Base-by-base conservation (phyloP, 192 early-diverging fungal species). In the Dimargaris cristalligena region DNA sequence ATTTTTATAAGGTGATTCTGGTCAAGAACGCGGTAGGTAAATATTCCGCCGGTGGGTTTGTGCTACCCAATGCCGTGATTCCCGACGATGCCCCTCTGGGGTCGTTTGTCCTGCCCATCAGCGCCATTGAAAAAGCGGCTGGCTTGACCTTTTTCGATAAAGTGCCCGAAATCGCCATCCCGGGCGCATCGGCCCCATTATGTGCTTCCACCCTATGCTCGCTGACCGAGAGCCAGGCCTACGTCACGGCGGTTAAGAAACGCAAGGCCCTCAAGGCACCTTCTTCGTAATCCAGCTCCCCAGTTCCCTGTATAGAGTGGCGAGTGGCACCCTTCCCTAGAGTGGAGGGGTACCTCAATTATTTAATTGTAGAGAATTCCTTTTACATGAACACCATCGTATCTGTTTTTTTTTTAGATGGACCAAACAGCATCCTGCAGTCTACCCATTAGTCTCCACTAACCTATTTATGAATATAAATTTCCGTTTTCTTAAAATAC, bases 1-100 rank as follows among this genome's bases (percentile, higher is more conserved):
- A 94, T 59, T 94, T 91, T 67, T 97, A 80, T 74, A 97, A 97
- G 72, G 83, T 90, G 25, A 82, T 93, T 31, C 65, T 90, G 67
- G 87, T 81, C 2, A 66, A 73, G 49, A 77, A 74, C 41, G 67
- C 68, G 44, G 74, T 77, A 29, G 22, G 44, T 0, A 59, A 66
- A 10, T 76, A 77, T 58, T 68, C 74, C 11, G 50, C 81, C 0
- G 86, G 74, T 18, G 83, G 79, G 0, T 97, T 97, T 71, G 83
- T 93, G 2, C 49, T 97, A 34, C 91, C 91, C 0, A 97, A 97
- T 71, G 68, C 75, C 59, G 66, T 62, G 28, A 89, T 93, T 54
- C 70, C 79, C 25, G 66, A 82, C 59, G 49, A 70, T 4, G 74
- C 75, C 0, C 85, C 85, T 14, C 66, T 97, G 47, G 69, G 74